Percentiles rank a stretch among this genome's conserved stretches.
Conservation (phyloP, 768 basidiomycete genomes). For the Chlorophyllum brunneum region DNA sequence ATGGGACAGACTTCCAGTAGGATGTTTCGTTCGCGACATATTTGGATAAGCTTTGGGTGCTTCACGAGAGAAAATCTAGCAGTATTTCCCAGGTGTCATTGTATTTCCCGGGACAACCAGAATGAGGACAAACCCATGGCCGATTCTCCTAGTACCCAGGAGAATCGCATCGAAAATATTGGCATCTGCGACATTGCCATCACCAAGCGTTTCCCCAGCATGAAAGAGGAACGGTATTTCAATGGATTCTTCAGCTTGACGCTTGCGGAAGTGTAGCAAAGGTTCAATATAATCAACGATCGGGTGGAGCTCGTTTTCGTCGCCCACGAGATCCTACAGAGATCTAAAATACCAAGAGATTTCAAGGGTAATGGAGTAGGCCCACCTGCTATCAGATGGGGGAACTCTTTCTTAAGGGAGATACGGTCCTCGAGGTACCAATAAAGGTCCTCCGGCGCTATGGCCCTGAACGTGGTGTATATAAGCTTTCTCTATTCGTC, state of each 20-base stretch:
- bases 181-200: constrained; percentile 64
- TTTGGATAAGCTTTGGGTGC: constrained; percentile 68
- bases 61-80: constrained; percentile 67
- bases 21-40: constrained; percentile 60
- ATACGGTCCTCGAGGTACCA: constrained; percentile 77
- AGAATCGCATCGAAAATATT: constrained; percentile 80
- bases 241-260: constrained; percentile 52
- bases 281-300: constrained; percentile 60
- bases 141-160: constrained; percentile 75
- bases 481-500: constrained; percentile 52
- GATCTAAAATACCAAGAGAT: background rate
- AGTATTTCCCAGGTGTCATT: background rate
- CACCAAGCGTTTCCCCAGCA: constrained; percentile 77
- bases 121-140: constrained; percentile 56
- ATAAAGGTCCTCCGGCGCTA: constrained; percentile 52
- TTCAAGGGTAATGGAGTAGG: background rate
- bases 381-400: constrained; percentile 63
- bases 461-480: constrained; percentile 58
- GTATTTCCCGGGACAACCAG: background rate
- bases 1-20: constrained; percentile 78
- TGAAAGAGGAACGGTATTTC: constrained; percentile 78
- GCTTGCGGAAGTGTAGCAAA: constrained; percentile 54
- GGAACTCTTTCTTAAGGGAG: constrained; percentile 67
- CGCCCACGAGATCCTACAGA: constrained; percentile 72
- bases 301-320: constrained; percentile 59